These are phyloP conservation scores for Nemophila menziesii DNA, from an alignment of 257 asterid genomes.

Conservation along the genomic window DNA sequence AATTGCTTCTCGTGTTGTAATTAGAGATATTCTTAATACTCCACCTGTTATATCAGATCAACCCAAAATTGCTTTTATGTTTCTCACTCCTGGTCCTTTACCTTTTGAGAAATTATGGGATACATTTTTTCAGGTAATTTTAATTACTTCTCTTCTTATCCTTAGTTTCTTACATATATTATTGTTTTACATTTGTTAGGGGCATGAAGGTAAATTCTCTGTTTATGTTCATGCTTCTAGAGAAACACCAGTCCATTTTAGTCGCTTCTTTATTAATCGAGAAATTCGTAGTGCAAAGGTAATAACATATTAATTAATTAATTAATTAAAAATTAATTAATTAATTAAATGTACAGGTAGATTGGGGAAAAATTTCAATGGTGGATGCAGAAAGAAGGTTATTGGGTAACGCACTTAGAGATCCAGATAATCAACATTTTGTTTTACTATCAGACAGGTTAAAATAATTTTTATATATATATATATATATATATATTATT, in stretches of 20 bases:
- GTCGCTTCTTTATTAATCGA: constrained; percentile 85
- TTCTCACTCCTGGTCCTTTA: constrained; percentile 89
- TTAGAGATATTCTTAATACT: constrained; percentile 62
- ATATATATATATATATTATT: too few relatives aligned
- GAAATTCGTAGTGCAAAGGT: constrained; percentile 94
- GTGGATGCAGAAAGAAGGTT: constrained; percentile 98
- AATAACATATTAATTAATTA: background rate
- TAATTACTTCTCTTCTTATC: background rate
- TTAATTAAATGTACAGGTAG: constrained; percentile 53
- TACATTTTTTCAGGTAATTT: constrained; percentile 77
- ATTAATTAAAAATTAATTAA: too few relatives aligned
- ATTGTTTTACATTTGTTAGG: constrained; percentile 39
- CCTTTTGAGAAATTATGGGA: constrained; percentile 99
- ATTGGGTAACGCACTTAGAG: constrained; percentile 70
- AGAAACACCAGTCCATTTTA: constrained; percentile 87
- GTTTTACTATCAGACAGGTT: constrained; percentile 96
- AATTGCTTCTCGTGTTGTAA: constrained; percentile 76
- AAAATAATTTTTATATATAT: constrained; percentile 12
- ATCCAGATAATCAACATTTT: constrained; percentile 78
- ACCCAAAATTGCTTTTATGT: constrained; percentile 89
- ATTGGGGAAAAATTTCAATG: constrained; percentile 96
- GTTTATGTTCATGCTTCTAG: constrained; percentile 95
- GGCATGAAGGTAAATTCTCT: constrained; percentile 93
- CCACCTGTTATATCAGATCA: constrained; percentile 31
- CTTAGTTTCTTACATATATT: background rate